A percentile compares a stretch with the other conserved stretches of the same genome.
phyloP scores from a whole-genome alignment of 257 asterid species.

The Primulina huaijiensis region DNA sequence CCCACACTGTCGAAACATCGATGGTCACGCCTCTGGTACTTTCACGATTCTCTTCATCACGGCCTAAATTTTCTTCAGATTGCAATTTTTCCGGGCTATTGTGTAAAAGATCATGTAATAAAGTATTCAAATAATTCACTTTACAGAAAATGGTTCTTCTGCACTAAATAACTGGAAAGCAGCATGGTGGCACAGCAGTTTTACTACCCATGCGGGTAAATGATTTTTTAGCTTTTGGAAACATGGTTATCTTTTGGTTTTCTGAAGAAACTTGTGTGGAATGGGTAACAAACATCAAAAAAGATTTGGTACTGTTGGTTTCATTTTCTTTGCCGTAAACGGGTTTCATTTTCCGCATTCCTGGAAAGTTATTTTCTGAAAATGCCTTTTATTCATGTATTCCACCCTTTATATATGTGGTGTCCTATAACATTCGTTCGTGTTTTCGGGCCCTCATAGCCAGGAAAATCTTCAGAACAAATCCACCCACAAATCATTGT shows the following conservation, averaged over 20 bases:
- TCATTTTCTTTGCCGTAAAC: too few species aligned
- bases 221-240: slow-evolving; percentile 19
- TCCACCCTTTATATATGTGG: too few species aligned
- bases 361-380: too few species aligned
- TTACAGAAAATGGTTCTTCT: slow-evolving; percentile 58
- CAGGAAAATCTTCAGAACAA: too few species aligned
- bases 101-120: slow-evolving; percentile 3
- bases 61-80: not conserved
- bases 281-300: not conserved
- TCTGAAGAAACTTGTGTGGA: not conserved
- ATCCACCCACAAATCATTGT: too few species aligned
- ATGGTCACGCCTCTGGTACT: slow-evolving; percentile 61
- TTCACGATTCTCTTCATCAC: not conserved
- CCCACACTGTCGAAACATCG: slow-evolving; percentile 66
- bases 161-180: slow-evolving; percentile 73
- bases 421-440: too few species aligned
- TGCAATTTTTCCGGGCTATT: not conserved
- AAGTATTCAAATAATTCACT: slow-evolving; percentile 11
- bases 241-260: not conserved
- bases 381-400: too few species aligned
- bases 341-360: too few species aligned
- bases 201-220: slow-evolving; percentile 60
- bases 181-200: slow-evolving; percentile 96
- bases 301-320: not conserved
- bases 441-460: too few species aligned